Evolutionary conservation across 768 basidiomycete genomes (phyloP).

Genomic region (Amanita molliuscula): DNA sequence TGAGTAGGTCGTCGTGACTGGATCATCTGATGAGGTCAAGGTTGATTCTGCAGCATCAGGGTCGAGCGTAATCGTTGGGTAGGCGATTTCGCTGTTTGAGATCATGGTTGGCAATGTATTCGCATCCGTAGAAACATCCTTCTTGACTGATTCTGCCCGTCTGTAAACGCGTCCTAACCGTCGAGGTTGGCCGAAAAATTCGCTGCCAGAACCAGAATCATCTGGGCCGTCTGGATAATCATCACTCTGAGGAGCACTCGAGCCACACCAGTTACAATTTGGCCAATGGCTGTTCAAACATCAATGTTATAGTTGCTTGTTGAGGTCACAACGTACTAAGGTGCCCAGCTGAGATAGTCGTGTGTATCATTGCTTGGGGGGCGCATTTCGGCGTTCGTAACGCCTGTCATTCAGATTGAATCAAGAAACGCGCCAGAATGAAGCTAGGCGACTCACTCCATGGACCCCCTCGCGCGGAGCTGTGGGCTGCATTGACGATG

Average conservation of each 20-base stretch:
- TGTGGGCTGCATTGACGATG: conserved; percentile 26
- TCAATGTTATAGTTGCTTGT: neutral
- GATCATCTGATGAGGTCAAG: neutral
- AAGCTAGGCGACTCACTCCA: conserved; percentile 37
- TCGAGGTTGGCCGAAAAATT: neutral
- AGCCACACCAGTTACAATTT: conserved; percentile 28
- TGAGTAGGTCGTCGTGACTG: neutral
- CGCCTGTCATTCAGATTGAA: conserved; percentile 22
- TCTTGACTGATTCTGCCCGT: conserved; percentile 17
- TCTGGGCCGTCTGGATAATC: neutral
- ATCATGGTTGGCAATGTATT: neutral
- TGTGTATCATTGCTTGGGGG: conserved; percentile 45
- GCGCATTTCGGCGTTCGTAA: conserved; percentile 33
- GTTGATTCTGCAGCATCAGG: neutral
- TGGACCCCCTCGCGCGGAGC: conserved; percentile 32
- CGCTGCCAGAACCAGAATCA: neutral
- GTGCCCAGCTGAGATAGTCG: conserved; percentile 64
- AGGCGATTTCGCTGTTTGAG: neutral
- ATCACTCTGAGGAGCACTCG: neutral
- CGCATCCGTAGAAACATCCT: neutral
- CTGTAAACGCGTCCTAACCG: conserved; percentile 10
- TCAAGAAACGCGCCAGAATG: neutral
- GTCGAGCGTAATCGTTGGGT: neutral
- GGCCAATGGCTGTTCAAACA: conserved; percentile 44
- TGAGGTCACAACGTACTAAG: conserved; percentile 36